Evolutionary conservation across 495 filamentous ascomycete genomes (phyloP).

Genomic region (Podospora bellae-mahoneyi): DNA sequence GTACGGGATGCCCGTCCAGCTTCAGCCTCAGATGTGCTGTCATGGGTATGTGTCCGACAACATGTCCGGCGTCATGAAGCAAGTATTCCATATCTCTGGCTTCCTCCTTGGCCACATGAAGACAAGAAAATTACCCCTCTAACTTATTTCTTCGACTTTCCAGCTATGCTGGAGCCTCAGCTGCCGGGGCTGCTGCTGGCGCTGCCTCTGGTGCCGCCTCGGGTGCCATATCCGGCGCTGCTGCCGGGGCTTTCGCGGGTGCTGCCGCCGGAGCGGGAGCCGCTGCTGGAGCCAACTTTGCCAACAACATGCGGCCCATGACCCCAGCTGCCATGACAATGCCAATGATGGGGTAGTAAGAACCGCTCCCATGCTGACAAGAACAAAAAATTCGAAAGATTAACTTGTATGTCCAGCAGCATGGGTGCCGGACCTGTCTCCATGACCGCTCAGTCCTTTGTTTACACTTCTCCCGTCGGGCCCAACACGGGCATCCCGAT

Average conservation of each 20-base stretch:
- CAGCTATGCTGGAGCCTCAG: neutral
- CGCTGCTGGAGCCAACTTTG: neutral
- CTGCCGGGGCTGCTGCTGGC: neutral
- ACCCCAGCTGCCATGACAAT: neutral
- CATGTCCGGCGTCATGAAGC: neutral
- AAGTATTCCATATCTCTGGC: neutral
- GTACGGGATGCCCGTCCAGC: neutral
- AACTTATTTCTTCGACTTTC: neutral
- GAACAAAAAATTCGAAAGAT: neutral
- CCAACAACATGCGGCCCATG: neutral
- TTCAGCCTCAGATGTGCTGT: neutral
- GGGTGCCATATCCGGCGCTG: neutral
- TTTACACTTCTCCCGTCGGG: neutral
- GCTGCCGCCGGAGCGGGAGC: neutral
- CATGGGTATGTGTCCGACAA: neutral
- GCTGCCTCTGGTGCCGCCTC: neutral
- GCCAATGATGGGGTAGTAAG: neutral
- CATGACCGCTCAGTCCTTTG: neutral
- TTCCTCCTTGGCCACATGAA: neutral
- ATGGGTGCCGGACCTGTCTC: neutral
- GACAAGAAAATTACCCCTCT: neutral
- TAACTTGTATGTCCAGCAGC: neutral
- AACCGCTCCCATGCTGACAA: neutral
- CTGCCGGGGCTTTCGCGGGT: neutral
- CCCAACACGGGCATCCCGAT: neutral